A percentile compares a stretch with the other conserved stretches of the same genome.
Conservation (phyloP, 1,284 basidiomycete species). For the Pseudozyma pruni region DNA sequence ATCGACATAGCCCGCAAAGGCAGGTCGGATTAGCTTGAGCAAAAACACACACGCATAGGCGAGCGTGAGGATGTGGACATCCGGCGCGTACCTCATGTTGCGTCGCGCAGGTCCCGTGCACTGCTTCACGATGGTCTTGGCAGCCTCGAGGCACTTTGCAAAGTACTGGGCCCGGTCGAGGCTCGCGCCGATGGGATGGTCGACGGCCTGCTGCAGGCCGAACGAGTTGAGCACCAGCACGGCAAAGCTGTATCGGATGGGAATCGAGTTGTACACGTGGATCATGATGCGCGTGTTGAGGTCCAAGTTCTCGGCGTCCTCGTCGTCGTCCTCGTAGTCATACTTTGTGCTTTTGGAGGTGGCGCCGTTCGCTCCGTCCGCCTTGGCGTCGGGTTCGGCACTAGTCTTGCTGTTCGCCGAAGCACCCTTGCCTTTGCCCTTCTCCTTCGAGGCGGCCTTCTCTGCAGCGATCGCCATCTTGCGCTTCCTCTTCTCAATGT, state of each 20-base stretch:
- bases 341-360: constrained; percentile 10
- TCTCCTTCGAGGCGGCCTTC: constrained; percentile 25
- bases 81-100: constrained; percentile 83
- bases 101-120: constrained; percentile 53
- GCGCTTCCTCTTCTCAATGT: constrained; percentile 24
- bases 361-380: constrained; percentile 1
- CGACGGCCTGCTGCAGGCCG: constrained; percentile 90
- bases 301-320: constrained; percentile 54
- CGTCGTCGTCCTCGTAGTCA: constrained; percentile 49
- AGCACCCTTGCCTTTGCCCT: constrained; percentile 15
- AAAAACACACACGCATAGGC: constrained; percentile 81
- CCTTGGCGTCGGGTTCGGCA: not conserved
- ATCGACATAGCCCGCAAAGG: constrained; percentile 80
- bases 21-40: constrained; percentile 78
- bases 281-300: constrained; percentile 59
- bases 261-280: constrained; percentile 55
- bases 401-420: constrained; percentile 6
- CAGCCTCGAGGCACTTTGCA: constrained; percentile 63
- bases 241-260: constrained; percentile 63
- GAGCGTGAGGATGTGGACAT: constrained; percentile 89
- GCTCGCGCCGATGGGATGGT: constrained; percentile 68
- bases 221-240: constrained; percentile 81
- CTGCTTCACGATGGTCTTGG: constrained; percentile 59
- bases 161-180: constrained; percentile 65
- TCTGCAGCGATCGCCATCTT: constrained; percentile 11